Evolutionary conservation across 495 filamentous ascomycete species (phyloP).

Genomic region (Penicillium steckii): DNA sequence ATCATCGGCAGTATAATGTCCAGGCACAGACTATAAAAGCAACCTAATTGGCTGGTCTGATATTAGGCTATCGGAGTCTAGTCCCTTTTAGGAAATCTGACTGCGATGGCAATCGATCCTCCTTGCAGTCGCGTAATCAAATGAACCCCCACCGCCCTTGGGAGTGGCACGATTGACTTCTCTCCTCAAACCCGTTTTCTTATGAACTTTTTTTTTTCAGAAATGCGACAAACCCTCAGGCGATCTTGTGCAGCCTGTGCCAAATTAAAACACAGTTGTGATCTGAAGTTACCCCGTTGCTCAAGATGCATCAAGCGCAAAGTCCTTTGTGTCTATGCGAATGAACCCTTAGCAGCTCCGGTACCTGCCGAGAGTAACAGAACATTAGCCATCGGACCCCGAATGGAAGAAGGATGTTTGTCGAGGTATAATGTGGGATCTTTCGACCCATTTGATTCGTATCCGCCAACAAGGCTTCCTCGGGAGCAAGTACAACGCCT

Average conservation of each 20-base stretch:
- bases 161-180: background rate
- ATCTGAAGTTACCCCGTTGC: constrained; percentile 46
- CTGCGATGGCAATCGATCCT: background rate
- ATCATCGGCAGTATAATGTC: too few species aligned
- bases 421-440: constrained; percentile 22
- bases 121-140: background rate
- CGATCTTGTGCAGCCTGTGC: constrained; percentile 51
- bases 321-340: constrained; percentile 45
- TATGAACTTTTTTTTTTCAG: background rate
- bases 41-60: too few species aligned
- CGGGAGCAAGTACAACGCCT: constrained; percentile 45
- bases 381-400: constrained; percentile 3
- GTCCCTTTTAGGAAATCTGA: constrained; percentile 1
- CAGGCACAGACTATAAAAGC: too few species aligned
- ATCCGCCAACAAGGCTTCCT: constrained; percentile 47
- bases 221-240: constrained; percentile 48
- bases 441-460: constrained; percentile 52
- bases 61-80: constrained; percentile 7
- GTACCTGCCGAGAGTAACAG: constrained; percentile 10
- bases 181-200: background rate
- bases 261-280: constrained; percentile 48
- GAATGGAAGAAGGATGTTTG: constrained; percentile 5
- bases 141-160: background rate
- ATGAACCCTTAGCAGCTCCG: constrained; percentile 36
- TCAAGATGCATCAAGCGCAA: constrained; percentile 48